Evolutionary conservation across 2,329 filamentous ascomycete species (phyloP).

Genomic region (Arachnopeziza araneosa): DNA sequence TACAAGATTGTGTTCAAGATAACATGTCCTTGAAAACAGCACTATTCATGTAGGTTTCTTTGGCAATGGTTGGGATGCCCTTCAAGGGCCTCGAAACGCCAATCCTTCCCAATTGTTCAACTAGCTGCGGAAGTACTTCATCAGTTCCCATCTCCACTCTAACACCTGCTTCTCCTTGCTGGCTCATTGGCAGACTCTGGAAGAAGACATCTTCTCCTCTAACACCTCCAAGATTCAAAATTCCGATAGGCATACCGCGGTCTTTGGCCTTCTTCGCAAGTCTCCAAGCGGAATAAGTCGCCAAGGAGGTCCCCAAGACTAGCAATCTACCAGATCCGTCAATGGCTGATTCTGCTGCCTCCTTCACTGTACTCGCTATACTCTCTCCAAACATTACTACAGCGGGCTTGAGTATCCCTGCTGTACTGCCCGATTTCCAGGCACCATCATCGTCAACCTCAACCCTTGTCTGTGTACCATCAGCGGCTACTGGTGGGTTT

Average conservation of each 20-base stretch:
- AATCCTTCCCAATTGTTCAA: constrained; percentile 40
- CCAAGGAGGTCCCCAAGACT: constrained; percentile 82
- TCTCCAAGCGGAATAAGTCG: constrained; percentile 93
- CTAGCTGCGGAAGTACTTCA: constrained; percentile 50
- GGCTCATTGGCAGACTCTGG: constrained; percentile 44
- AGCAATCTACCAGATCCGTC: constrained; percentile 71
- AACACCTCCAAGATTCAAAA: constrained; percentile 83
- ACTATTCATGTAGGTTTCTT: constrained; percentile 23
- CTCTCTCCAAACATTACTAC: constrained; percentile 97
- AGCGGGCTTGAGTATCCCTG: constrained; percentile 83
- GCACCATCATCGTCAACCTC: constrained; percentile 76
- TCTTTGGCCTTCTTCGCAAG: constrained; percentile 79
- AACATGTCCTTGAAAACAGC: constrained; percentile 54
- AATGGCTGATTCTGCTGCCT: constrained; percentile 71
- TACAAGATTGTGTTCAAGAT: constrained; percentile 37
- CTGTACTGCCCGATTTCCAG: constrained; percentile 59
- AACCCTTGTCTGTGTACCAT: constrained; percentile 53
- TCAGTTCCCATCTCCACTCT: constrained; percentile 55
- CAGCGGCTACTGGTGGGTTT: constrained; percentile 49
- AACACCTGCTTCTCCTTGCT: constrained; percentile 47
- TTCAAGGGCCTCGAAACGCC: constrained; percentile 22
- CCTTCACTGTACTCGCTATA: constrained; percentile 64
- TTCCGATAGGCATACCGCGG: constrained; percentile 75
- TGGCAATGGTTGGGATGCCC: constrained; percentile 26
- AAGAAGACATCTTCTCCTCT: constrained; percentile 74